These are phyloP conservation scores for Porodaedalea pini DNA, from an alignment of 1,284 basidiomycete species.

Conservation along the genomic window DNA sequence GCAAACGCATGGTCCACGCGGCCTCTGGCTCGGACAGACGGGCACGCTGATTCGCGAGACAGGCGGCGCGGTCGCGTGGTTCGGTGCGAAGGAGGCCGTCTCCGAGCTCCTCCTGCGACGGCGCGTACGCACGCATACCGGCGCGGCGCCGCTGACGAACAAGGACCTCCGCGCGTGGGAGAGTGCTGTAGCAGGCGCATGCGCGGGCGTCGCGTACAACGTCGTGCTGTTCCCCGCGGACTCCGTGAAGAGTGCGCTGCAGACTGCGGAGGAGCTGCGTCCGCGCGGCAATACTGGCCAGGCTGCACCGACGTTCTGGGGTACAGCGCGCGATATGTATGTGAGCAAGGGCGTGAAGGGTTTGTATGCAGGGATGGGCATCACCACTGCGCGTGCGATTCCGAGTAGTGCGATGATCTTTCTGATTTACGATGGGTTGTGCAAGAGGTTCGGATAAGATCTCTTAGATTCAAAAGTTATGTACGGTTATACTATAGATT, in stretches of 20 bases:
- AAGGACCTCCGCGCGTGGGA: conserved; percentile 71
- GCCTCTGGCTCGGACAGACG: conserved; percentile 86
- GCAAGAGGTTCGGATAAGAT: conserved; percentile 43
- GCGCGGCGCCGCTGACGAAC: conserved; percentile 15
- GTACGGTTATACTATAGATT: too few species aligned
- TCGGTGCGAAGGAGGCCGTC: conserved; percentile 78
- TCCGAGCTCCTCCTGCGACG: conserved; percentile 53
- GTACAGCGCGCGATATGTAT: conserved; percentile 76
- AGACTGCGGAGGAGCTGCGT: conserved; percentile 88
- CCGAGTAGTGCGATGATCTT: conserved; percentile 93
- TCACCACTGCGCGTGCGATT: conserved; percentile 84
- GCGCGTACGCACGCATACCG: conserved; percentile 22
- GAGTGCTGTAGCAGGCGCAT: conserved; percentile 81
- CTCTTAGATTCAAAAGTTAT: too few species aligned
- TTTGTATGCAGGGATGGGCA: conserved; percentile 93
- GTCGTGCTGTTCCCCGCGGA: conserved; percentile 89
- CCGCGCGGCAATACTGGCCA: conserved; percentile 40
- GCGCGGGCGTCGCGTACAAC: conserved; percentile 86
- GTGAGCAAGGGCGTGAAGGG: conserved; percentile 75
- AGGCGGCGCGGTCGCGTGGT: conserved; percentile 86
- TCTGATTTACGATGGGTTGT: conserved; percentile 81
- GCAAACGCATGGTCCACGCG: conserved; percentile 63
- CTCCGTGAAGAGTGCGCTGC: conserved; percentile 91
- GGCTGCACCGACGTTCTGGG: conserved; percentile 54
- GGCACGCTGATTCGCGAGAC: conserved; percentile 86